Base-by-base conservation (phyloP, 202 grass and related monocot species). In the Brachypodium distachyon region DNA sequence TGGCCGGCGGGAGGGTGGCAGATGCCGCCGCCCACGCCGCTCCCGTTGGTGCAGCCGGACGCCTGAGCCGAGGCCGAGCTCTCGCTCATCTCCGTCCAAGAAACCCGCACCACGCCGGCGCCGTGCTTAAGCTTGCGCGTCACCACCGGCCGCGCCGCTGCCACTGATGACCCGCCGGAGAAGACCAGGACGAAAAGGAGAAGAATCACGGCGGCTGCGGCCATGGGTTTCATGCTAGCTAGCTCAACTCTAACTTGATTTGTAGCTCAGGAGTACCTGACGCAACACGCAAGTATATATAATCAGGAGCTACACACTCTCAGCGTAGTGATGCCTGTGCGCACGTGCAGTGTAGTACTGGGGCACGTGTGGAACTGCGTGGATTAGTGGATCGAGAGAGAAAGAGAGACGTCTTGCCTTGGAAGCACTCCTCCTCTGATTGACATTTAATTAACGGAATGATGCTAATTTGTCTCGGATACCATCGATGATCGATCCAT, bases 331-430 rank as follows among this genome's bases (percentile, higher is more conserved):
- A n/a, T n/a, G n/a, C n/a, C n/a, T n/a, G n/a, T n/a, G n/a, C n/a
- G n/a, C n/a, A n/a, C n/a, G n/a, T n/a, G n/a, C n/a, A n/a, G n/a
- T n/a, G n/a, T n/a, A n/a, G n/a, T n/a, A n/a, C n/a, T n/a, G n/a
- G n/a, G n/a, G n/a, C n/a, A n/a, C n/a, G n/a, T n/a, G n/a, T n/a
- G n/a, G n/a, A n/a, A n/a, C n/a, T 26, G 27, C 43, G 16, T 21
- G 12, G 8, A 21, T 33, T 22, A 33, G 66, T 46, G 41, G 41
- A 11, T 3, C 14, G 10, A 10, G 6, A 0, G 57, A 54, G 32
- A 67, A n/a, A n/a, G 54, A 84, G 73, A 84, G 74, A 65, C 82
- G 82, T 84, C 72, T 71, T 36, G 67, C 56, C 26, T 84, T 64
- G 66, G 28, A 72, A 55, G n/a, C n/a, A n/a, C n/a, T n/a, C n/a